Evolutionary conservation across 768 basidiomycete species (phyloP), one percentile per base, ranked within the genome.

Genomic region (Tricholomella constricta): DNA sequence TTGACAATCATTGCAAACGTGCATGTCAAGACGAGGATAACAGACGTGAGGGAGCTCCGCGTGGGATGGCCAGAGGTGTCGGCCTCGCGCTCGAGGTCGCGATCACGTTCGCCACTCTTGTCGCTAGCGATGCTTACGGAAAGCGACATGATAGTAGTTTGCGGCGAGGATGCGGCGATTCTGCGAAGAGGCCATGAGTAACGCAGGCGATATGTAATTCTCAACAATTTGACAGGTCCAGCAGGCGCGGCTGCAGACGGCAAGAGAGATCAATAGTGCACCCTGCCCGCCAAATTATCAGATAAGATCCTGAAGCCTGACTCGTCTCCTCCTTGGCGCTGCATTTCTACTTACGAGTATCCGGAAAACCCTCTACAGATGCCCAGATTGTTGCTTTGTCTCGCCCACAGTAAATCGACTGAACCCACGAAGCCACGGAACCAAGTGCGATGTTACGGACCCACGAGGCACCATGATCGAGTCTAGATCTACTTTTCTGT

Each of bases 1-100:
- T 64, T 65, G 15, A 67, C 61, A 27, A 67, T 51, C 65, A 67
- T 65, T 1, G 61, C 63, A 45, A 64, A 58, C 2, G 65, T 64
- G 51, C 65, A 67, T 10, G 65, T 63, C 46, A 61, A 27, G n/a
- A 67, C 61, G 9, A 67, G 54, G 12, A 59, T 47, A 12, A 64
- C 49, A 7, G 64, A 61, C 23, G 61, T 59, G 45, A 62, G 40
- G 17, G 56, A 54, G 48, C 59, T 65, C 29, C 65, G 40, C n/a
- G 48, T 20, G 12, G 54, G 29, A 36, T 20, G 42, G 19, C 9
- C 11, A 4, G 53, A 17, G 34, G 26, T 12, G 29, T 20, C 25
- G 34, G 4, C 23, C 6, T 37, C 46, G 36, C 11, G 41, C 27
- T 54, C 49, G 42, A 23, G 35, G 46, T 55, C 46, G n/a, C 32